These are phyloP conservation scores for Nephromyces sp. DNA, from an alignment of 169 alveolate species.

Conservation along the genomic window DNA sequence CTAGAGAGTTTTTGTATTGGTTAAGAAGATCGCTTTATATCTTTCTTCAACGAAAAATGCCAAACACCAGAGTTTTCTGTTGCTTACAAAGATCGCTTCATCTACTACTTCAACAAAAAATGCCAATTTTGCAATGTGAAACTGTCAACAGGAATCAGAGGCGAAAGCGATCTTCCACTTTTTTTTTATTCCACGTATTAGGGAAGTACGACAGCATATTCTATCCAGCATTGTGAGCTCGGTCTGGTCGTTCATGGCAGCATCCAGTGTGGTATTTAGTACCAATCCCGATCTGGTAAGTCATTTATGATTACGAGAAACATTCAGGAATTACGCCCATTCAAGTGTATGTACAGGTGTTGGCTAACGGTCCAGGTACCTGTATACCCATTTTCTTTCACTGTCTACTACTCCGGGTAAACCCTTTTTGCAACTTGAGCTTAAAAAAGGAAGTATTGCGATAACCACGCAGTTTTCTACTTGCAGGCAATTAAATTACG, in stretches of 20 bases:
- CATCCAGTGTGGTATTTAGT: background rate
- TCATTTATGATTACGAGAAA: background rate
- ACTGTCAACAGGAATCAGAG: background rate
- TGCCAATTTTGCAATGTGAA: background rate
- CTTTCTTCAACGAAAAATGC: background rate
- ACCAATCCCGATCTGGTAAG: background rate
- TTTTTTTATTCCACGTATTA: background rate
- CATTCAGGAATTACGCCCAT: background rate
- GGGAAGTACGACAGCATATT: background rate
- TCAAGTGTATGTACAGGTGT: background rate
- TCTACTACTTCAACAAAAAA: background rate
- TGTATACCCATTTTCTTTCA: background rate
- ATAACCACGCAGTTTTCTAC: background rate
- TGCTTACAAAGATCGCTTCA: background rate
- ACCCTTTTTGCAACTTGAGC: background rate
- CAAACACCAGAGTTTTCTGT: background rate
- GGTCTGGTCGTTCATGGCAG: background rate
- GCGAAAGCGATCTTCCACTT: background rate
- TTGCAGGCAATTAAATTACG: conserved; percentile 5
- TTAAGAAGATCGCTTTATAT: background rate
- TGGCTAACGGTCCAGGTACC: background rate
- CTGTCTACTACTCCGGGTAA: background rate
- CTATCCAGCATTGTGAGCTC: background rate
- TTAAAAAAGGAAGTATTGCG: background rate
- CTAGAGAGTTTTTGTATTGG: background rate